phyloP scores from a whole-genome alignment of 345 rosid species.

The Heritiera fomes region DNA sequence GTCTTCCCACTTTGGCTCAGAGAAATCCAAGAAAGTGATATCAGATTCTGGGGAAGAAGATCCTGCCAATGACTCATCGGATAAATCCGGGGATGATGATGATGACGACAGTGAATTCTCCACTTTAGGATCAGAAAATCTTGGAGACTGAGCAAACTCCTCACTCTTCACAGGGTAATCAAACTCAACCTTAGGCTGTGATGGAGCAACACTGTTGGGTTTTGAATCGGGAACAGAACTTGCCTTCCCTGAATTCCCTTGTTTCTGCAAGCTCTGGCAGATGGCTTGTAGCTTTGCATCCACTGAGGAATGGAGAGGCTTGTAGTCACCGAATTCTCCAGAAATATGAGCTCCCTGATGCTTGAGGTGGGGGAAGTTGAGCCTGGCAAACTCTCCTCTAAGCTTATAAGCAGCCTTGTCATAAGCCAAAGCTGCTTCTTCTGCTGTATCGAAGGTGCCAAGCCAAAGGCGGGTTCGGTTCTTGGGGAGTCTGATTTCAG shows the following conservation, averaged over 20 bases:
- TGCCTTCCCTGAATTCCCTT: conserved; percentile 45
- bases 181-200: conserved; percentile 29
- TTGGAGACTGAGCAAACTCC: conserved; percentile 30
- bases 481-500: conserved; percentile 93
- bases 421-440: conserved; percentile 90
- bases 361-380: conserved; percentile 71
- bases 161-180: conserved; percentile 25
- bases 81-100: conserved; percentile 38
- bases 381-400: conserved; percentile 76
- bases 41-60: conserved; percentile 71
- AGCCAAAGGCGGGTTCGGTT: conserved; percentile 93
- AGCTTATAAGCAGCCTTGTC: conserved; percentile 85
- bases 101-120: conserved; percentile 31
- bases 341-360: conserved; percentile 45
- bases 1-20: conserved; percentile 48
- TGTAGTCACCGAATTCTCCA: conserved; percentile 46
- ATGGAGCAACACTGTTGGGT: not conserved
- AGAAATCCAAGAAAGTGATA: conserved; percentile 49
- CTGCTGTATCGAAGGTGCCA: conserved; percentile 90
- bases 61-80: conserved; percentile 48
- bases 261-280: conserved; percentile 61
- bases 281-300: conserved; percentile 83
- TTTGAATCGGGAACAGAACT: conserved; percentile 30
- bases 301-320: conserved; percentile 83
- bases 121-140: conserved; percentile 31